These are phyloP conservation scores for Lactifluus echinatus DNA, from an alignment of 768 basidiomycete species.

Conservation along the genomic window DNA sequence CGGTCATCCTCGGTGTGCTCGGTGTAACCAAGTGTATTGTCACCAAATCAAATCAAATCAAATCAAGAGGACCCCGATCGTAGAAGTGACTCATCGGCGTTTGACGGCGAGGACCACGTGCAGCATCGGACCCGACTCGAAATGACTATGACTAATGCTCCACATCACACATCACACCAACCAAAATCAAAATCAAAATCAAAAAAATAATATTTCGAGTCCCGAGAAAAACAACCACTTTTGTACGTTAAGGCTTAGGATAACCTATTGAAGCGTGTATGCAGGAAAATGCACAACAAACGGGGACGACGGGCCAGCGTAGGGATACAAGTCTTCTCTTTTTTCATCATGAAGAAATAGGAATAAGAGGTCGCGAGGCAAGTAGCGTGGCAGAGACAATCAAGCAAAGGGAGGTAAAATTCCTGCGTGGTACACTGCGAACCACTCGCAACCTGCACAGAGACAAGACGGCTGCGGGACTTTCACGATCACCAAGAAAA, in stretches of 20 bases:
- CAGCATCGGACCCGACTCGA: neutral
- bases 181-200: too few relatives aligned
- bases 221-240: neutral
- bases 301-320: neutral
- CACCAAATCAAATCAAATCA: too few relatives aligned
- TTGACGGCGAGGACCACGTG: neutral
- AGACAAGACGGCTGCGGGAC: neutral
- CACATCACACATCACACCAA: too few relatives aligned
- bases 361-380: too few relatives aligned
- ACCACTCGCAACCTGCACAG: neutral
- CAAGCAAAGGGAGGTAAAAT: neutral
- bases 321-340: neutral
- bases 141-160: too few relatives aligned
- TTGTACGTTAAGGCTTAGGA: neutral
- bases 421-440: too few relatives aligned
- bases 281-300: neutral
- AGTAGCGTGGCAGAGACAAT: neutral
- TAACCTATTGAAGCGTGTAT: constrained; percentile 7
- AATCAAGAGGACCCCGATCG: neutral
- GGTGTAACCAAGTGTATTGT: constrained; percentile 2
- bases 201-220: neutral
- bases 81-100: too few relatives aligned
- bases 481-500: neutral
- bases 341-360: neutral
- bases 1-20: neutral